phyloP scores from a whole-genome alignment of 306 rosid genomes.

The Quercus engelmannii region DNA sequence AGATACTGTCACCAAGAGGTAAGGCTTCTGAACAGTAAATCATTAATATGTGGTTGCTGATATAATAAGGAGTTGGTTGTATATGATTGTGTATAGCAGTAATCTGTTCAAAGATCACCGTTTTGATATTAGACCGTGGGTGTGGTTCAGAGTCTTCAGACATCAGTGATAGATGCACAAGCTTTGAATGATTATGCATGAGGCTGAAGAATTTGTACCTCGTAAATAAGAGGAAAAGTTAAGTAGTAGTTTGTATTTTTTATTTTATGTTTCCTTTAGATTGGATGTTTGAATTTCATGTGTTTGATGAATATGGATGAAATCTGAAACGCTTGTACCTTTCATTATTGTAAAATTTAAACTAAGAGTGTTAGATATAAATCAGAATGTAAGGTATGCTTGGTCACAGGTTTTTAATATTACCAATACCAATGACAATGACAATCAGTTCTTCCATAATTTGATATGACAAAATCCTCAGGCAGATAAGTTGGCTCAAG shows the following conservation, averaged over 20 bases:
- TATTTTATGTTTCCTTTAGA: background rate
- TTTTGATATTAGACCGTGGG: background rate
- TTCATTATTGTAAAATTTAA: too few relatives aligned
- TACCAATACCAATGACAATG: too few relatives aligned
- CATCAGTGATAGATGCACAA: background rate
- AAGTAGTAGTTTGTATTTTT: background rate
- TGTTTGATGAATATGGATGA: background rate
- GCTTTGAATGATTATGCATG: background rate
- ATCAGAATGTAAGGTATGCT: too few relatives aligned
- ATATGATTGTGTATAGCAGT: background rate
- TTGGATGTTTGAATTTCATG: background rate
- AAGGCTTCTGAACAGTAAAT: background rate
- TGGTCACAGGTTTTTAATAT: too few relatives aligned
- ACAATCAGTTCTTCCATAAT: too few relatives aligned
- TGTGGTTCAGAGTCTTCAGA: background rate
- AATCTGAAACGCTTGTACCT: background rate
- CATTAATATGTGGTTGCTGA: background rate
- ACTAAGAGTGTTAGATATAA: too few relatives aligned
- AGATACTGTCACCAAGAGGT: background rate
- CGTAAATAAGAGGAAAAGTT: slow-evolving; percentile 10
- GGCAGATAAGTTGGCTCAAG: too few relatives aligned
- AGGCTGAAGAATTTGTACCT: slow-evolving; percentile 4
- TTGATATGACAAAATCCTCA: too few relatives aligned
- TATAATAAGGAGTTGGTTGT: background rate
- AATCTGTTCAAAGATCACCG: background rate